Evolutionary conservation across 139 green algal genomes (phyloP), one percentile per base, ranked within the genome.

Genomic region (Zygnema circumcarinatum): DNA sequence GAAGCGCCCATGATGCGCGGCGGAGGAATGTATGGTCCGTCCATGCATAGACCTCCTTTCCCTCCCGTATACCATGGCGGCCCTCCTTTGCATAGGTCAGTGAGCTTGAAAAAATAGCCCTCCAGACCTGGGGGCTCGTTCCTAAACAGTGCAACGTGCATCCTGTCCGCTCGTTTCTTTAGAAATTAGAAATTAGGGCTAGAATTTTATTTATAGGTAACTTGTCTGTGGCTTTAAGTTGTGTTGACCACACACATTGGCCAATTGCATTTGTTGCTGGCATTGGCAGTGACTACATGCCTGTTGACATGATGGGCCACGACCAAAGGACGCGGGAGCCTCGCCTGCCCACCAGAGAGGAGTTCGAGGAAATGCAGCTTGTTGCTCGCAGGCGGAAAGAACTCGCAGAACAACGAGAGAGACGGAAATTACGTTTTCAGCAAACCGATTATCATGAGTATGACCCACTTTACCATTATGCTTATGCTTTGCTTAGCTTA

Each of bases 361-460:
- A 78, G 16, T 78, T 78, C 36, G 35, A 78, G 16, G 69, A 78
- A 41, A 78, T 78, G 69, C 69, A 78, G 16, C 35, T 52, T 39
- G 3, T 52, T 3, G 16, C 69, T 52, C 69, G 69, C 3, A 39
- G 69, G 35, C 7, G 69, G 11, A 39, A 25, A 41, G 35, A 52
- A 39, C 69, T 78, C 69, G 36, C 35, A 16, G 69, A 78, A 41
- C 69, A 78, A 16, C 7, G 36, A 41, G 69, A 78, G 69, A 78
- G 36, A 16, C 7, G 69, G 16, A 62, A 16, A 62, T 16, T 62
- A 16, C 47, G 47, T 25, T 62, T 62, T 62, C 47, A 62, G 16
- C 47, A 62, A 16, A 25, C 47, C 16, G 47, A 62, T 25, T 62
- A 62, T 62, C 47, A n/a, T n/a, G n/a, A n/a, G n/a, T n/a, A n/a